These are phyloP conservation scores for Botrytis sinoallii DNA, from an alignment of 2,329 filamentous ascomycete genomes.

Conservation along the genomic window DNA sequence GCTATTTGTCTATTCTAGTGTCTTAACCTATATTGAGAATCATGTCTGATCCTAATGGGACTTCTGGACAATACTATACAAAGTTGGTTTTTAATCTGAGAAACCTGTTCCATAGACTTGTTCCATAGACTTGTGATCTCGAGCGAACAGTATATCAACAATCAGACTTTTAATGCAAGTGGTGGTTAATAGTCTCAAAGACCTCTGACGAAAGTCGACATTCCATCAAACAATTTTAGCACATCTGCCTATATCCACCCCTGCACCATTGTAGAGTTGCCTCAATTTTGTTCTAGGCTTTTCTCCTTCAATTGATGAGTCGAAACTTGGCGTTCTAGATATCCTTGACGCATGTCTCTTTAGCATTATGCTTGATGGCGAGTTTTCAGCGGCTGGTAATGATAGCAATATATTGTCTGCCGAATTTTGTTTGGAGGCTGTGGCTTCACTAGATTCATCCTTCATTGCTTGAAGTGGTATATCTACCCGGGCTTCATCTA, in stretches of 20 bases:
- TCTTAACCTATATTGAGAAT: not conserved
- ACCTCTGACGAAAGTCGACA: not conserved
- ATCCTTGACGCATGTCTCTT: slow-evolving; percentile 55
- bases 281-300: slow-evolving; percentile 31
- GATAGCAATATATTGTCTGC: slow-evolving; percentile 46
- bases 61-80: not conserved
- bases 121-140: not conserved
- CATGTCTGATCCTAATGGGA: not conserved
- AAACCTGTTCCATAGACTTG: not conserved
- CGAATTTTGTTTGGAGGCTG: slow-evolving; percentile 31
- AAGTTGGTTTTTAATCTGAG: not conserved
- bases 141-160: not conserved
- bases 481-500: slow-evolving; percentile 43
- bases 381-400: slow-evolving; percentile 13
- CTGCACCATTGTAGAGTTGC: slow-evolving; percentile 28
- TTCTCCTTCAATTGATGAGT: slow-evolving; percentile 39
- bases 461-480: not conserved
- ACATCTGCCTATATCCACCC: slow-evolving; percentile 31
- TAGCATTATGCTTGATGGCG: slow-evolving; percentile 33
- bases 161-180: not conserved
- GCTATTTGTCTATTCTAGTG: not conserved
- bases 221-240: slow-evolving; percentile 33
- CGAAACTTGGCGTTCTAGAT: slow-evolving; percentile 47
- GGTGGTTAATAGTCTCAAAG: slow-evolving; percentile 19
- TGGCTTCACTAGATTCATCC: not conserved